phyloP scores from a whole-genome alignment of 257 asterid species.

The Gentiana straminea region DNA sequence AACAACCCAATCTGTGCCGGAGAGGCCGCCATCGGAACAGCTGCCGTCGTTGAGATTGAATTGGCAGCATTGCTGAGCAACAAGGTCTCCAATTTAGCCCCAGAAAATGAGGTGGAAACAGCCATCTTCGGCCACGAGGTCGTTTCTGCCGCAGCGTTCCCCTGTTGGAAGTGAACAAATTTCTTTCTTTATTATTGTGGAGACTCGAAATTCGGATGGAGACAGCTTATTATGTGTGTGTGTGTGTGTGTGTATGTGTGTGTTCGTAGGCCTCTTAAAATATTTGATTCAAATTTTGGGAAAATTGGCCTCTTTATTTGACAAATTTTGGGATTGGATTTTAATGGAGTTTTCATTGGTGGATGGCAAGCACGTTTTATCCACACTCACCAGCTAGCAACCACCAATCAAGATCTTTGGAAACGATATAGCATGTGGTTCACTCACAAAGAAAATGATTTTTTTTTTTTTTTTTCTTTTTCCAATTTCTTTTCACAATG shows the following conservation, averaged over 20 bases:
- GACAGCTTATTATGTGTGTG: not conserved
- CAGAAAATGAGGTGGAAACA: conserved; percentile 58
- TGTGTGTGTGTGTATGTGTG: conserved; percentile 7
- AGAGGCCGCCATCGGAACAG: conserved; percentile 17
- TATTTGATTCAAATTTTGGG: no score
- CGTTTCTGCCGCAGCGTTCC: conserved; percentile 16
- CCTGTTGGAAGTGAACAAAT: not conserved
- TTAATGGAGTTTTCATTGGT: conserved; percentile 46
- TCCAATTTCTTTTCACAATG: no score
- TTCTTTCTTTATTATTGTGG: not conserved
- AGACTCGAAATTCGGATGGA: not conserved
- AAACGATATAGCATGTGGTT: no score
- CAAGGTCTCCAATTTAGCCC: conserved; percentile 66
- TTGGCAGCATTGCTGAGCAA: conserved; percentile 41
- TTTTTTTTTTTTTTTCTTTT: no score
- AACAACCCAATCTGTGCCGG: conserved; percentile 33
- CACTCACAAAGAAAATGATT: no score
- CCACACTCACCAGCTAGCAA: conserved; percentile 38
- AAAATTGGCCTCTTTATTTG: not conserved
- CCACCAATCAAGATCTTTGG: conserved; percentile 3
- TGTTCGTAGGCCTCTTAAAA: not conserved
- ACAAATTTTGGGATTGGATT: not conserved
- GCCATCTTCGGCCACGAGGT: conserved; percentile 35
- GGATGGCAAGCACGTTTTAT: conserved; percentile 45
- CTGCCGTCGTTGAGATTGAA: conserved; percentile 17